phyloP scores from a whole-genome alignment of 176 grass and related monocot genomes.

The Aegilops bicornis region DNA sequence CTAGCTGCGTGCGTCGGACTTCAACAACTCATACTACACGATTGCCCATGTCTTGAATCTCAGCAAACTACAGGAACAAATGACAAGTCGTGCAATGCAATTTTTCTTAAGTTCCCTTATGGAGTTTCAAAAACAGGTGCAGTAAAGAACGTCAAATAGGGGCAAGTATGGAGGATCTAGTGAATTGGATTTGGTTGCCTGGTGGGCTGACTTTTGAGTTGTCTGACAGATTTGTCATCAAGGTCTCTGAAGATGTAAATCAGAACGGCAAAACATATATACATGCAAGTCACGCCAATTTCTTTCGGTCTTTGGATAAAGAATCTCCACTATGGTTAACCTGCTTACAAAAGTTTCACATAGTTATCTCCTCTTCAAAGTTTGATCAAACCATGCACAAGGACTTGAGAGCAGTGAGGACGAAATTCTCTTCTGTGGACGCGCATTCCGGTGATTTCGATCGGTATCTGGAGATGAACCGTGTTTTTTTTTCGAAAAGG shows the following conservation, averaged over 20 bases:
- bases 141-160: background rate
- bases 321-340: constrained; percentile 26
- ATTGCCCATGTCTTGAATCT: background rate
- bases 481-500: no score
- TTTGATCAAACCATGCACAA: background rate
- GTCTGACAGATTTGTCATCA: background rate
- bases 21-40: background rate
- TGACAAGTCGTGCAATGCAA: background rate
- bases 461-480: constrained; percentile 21
- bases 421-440: background rate
- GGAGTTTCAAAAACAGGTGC: background rate
- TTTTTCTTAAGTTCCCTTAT: background rate
- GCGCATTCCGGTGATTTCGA: background rate
- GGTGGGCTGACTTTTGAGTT: constrained; percentile 8
- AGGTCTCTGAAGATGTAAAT: background rate
- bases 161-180: background rate
- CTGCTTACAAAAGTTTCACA: constrained; percentile 12
- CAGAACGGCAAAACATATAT: constrained; percentile 3
- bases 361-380: constrained; percentile 13
- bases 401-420: background rate
- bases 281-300: background rate
- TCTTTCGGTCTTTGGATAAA: constrained; percentile 3
- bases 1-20: background rate
- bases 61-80: background rate
- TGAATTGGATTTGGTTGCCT: constrained; percentile 34